Base-by-base conservation (phyloP, 495 filamentous ascomycete species). In the Penicillium subrubescens region DNA sequence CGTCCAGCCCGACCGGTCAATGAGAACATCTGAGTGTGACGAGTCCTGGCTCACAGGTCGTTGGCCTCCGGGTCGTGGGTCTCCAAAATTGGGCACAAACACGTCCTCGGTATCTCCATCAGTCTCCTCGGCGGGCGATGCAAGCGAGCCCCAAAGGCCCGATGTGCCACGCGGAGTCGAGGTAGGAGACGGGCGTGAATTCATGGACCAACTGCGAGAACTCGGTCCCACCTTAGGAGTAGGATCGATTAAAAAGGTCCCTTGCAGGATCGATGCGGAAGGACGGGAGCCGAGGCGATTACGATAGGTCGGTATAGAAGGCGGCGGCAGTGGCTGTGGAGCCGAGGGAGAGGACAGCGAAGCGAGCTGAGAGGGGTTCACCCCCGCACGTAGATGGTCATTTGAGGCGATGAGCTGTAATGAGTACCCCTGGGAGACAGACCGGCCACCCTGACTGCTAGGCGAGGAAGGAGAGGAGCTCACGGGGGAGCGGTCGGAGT, bases 321-420 rank as follows among this genome's bases (percentile, higher is more conserved):
- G 72, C 29, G 48, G 70, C 46, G 55, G 67, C 59, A 59, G 68
- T 63, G 34, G 70, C 57, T 46, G 66, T 21, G 55, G 70, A 31
- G 58, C 71, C 62, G 65, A 72, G 7, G 78, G 69, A 25, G 75
- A 76, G 4, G 71, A 57, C 25, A 76, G 67, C 0, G 74, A 72
- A 19, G 70, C 65, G 25, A 77, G 59, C 39, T 73, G 64, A 17
- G 73, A 65, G 14, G 73, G 75, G 55, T 77, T 76, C 25, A 71
- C 75, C n/a, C 83, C 80, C 7, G 85, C 81, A 11, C 89, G 86
- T 5, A 97, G 81, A 71, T 97, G 94, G 23, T 97, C 94, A 1
- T 87, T 89, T 33, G 89, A 94, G 29, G 91, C 91, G 15, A 90
- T 80, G 19, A 96, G 70, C 69, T 88, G 89, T 59, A 97, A 79